phyloP scores from a whole-genome alignment of 1,139 yeast genomes.

The Yamadazyma songkhlaensis region DNA sequence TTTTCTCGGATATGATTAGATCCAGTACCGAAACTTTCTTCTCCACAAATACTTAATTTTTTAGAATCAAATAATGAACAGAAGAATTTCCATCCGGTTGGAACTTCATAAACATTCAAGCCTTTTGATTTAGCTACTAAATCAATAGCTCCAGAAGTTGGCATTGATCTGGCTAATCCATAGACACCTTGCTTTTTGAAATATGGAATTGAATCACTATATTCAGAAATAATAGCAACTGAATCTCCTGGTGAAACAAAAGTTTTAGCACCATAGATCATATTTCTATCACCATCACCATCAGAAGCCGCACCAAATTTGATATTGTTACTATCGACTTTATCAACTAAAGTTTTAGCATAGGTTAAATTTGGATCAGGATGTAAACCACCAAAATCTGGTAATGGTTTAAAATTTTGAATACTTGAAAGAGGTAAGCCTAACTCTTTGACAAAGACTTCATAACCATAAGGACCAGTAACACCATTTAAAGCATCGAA shows the following conservation, averaged over 20 bases:
- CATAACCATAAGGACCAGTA: conserved; percentile 93
- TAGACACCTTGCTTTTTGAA: conserved; percentile 81
- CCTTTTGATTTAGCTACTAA: conserved; percentile 81
- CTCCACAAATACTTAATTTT: conserved; percentile 95
- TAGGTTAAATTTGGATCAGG: conserved; percentile 98
- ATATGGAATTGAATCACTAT: conserved; percentile 85
- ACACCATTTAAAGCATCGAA: conserved; percentile 95
- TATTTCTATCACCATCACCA: conserved; percentile 98
- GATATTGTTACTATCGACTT: conserved; percentile 74
- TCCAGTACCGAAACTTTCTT: conserved; percentile 97
- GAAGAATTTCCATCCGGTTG: conserved; percentile 99
- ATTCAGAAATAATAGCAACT: conserved; percentile 95
- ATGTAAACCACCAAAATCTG: conserved; percentile 96
- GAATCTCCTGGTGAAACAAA: conserved; percentile 99
- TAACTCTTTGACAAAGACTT: conserved; percentile 79
- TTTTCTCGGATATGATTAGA: conserved; percentile 96
- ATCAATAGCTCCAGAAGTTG: conserved; percentile 93
- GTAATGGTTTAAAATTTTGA: conserved; percentile 75
- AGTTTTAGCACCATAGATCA: conserved; percentile 95
- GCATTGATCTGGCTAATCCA: conserved; percentile 98
- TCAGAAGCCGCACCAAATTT: conserved; percentile 98
- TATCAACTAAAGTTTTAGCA: conserved; percentile 81
- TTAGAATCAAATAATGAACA: conserved; percentile 92
- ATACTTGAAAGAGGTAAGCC: conserved; percentile 69
- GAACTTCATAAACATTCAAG: conserved; percentile 84